phyloP scores from a whole-genome alignment of 2,329 filamentous ascomycete genomes.

The Colletotrichum lentis region DNA sequence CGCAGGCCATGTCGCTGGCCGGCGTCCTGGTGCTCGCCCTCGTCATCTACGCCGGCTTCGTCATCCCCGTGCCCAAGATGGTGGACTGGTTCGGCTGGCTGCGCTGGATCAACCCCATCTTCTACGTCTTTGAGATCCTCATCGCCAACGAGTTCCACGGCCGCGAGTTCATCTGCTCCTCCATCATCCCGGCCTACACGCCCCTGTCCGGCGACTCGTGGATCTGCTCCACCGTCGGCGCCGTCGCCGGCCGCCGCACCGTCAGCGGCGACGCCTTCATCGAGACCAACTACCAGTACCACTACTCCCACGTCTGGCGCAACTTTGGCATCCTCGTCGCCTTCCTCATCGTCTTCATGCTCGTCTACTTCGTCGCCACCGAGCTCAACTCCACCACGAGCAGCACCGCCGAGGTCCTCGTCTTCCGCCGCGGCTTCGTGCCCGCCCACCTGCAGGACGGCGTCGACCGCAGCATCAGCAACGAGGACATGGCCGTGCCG shows the following conservation, averaged over 20 bases:
- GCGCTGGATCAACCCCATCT: constrained; percentile 76
- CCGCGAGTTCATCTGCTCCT: constrained; percentile 64
- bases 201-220: constrained; percentile 56
- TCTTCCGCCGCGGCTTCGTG: constrained; percentile 67
- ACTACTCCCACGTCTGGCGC: constrained; percentile 67
- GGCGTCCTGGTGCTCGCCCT: constrained; percentile 66
- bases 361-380: constrained; percentile 67
- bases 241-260: constrained; percentile 60
- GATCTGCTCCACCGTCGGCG: constrained; percentile 63
- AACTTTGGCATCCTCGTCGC: constrained; percentile 74
- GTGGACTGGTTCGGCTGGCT: constrained; percentile 80
- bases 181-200: constrained; percentile 57
- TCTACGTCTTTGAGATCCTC: constrained; percentile 76
- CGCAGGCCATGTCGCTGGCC: constrained; percentile 63
- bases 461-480: constrained; percentile 42
- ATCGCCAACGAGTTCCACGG: constrained; percentile 77
- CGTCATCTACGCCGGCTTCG: constrained; percentile 68
- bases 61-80: constrained; percentile 64
- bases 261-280: constrained; percentile 72
- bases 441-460: constrained; percentile 52
- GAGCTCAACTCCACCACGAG: constrained; percentile 71
- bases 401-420: constrained; percentile 73
- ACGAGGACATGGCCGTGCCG: constrained; percentile 50
- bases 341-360: constrained; percentile 71
- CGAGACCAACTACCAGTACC: constrained; percentile 62